Conservation (phyloP, 139 green algal genomes). For the Micromonas commoda region DNA sequence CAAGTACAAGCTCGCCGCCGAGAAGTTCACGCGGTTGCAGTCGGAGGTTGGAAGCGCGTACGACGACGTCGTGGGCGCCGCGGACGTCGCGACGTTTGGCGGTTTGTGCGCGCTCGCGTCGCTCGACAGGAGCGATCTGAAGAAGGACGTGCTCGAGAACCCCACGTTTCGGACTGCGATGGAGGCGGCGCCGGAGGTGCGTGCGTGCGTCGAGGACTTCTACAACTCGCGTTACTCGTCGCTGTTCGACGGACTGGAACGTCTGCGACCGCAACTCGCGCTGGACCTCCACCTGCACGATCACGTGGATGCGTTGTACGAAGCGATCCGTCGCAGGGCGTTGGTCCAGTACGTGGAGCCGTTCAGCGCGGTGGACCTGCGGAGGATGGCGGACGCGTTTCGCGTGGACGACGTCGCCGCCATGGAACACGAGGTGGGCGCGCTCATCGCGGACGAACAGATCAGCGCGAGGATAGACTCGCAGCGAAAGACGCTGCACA, state of each 20-base stretch:
- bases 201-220: conserved; percentile 79
- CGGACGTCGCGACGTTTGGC: conserved; percentile 85
- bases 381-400: conserved; percentile 72
- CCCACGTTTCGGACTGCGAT: conserved; percentile 82
- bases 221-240: conserved; percentile 62
- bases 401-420: conserved; percentile 51
- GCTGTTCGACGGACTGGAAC: conserved; percentile 60
- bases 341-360: conserved; percentile 80
- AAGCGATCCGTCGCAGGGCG: conserved; percentile 59
- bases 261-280: conserved; percentile 48
- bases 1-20: conserved; percentile 74
- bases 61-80: conserved; percentile 61
- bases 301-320: conserved; percentile 65
- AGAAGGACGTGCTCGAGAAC: conserved; percentile 63
- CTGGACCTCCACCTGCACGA: conserved; percentile 71
- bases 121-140: conserved; percentile 72
- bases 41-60: conserved; percentile 68
- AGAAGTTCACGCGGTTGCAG: conserved; percentile 56
- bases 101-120: conserved; percentile 75
- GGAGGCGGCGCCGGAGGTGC: conserved; percentile 76
- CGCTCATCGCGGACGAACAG: conserved; percentile 68
- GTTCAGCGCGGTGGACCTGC: conserved; percentile 74
- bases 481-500: conserved; percentile 66
- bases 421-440: conserved; percentile 67
- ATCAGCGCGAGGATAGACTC: conserved; percentile 82